Evolutionary conservation across 805 yeast species (phyloP), one percentile per base, ranked within the genome.

Genomic region (Scheffersomyces ergatensis): DNA sequence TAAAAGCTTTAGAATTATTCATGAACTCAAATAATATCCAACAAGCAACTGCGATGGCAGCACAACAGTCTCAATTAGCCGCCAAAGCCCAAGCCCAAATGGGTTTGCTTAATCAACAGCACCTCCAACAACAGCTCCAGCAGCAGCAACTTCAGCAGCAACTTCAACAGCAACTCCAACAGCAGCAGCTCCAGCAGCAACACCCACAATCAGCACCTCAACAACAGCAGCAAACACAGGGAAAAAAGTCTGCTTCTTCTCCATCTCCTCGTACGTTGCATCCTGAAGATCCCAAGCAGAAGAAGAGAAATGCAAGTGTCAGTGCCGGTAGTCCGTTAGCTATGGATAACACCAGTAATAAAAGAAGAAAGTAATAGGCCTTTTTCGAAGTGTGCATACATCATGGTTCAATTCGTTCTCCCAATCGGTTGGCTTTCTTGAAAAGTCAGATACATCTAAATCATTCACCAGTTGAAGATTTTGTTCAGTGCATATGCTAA

Each of bases 1-100:
- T 78, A 32, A 75, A 72, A 18, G 78, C 85, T 0, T 63, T 83
- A 39, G 78, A 74, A 39, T 50, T 67, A 32, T 67, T 63, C 40
- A 55, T 66, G 54, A 46, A 53, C 11, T 46, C 57, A 11, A 51
- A 49, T 20, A 50, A 53, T 29, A 51, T 57, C 36, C 61, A 58
- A 31, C 61, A 58, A 33, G 57, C 49, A 37, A 44, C 51, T 15
- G 48, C 48, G 33, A 38, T 45, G 1, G 8, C 44, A n/a, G 47
- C 45, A 31, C 50, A 45, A 32, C 46, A 39, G 31, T 33, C 43
- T 9, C 40, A 39, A 27, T 36, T 24, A 17, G 13, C 32, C 16
- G 35, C 35, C 33, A 31, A 25, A 5, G 27, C 24, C 6, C 40
- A 38, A 35, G 36, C 47, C 9, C 49, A 42, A 33, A 26, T 34